phyloP scores from a whole-genome alignment of 352 stramenopile genomes.

The Globisporangium uncinulatum region DNA sequence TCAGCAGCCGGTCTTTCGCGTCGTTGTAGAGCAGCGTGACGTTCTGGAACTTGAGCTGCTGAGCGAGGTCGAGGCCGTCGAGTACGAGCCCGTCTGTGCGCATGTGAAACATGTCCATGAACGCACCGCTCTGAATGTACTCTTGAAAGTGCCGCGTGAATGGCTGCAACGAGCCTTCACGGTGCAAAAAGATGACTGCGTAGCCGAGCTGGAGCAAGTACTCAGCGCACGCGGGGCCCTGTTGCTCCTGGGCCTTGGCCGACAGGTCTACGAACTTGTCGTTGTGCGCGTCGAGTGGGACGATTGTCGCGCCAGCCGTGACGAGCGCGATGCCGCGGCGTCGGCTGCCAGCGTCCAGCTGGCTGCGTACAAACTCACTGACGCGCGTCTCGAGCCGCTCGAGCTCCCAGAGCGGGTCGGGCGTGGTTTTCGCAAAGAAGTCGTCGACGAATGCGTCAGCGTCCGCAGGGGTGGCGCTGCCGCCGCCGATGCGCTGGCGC shows the following conservation, averaged over 20 bases:
- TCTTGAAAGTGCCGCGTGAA: slow-evolving; percentile 84
- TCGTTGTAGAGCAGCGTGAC: slow-evolving; percentile 51
- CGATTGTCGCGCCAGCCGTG: slow-evolving; percentile 72
- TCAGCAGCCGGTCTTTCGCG: slow-evolving; percentile 62
- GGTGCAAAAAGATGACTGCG: slow-evolving; percentile 77
- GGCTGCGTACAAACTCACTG: slow-evolving; percentile 50
- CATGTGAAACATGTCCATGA: slow-evolving; percentile 78
- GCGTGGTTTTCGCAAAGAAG: slow-evolving; percentile 75
- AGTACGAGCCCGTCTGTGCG: slow-evolving; percentile 52
- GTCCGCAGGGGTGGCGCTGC: slow-evolving; percentile 41
- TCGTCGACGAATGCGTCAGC: slow-evolving; percentile 72
- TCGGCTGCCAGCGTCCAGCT: slow-evolving; percentile 40
- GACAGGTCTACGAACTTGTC: slow-evolving; percentile 74
- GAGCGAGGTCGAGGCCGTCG: slow-evolving; percentile 52
- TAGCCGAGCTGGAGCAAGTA: slow-evolving; percentile 77
- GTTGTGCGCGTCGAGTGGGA: slow-evolving; percentile 57
- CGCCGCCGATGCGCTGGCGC: slow-evolving; percentile 62
- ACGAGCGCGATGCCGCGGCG: slow-evolving; percentile 71
- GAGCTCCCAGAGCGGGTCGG: slow-evolving; percentile 57
- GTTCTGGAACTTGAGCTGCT: slow-evolving; percentile 68
- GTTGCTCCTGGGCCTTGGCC: slow-evolving; percentile 65
- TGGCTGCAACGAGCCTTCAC: slow-evolving; percentile 67
- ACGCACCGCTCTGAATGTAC: slow-evolving; percentile 74
- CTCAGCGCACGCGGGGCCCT: slow-evolving; percentile 71
- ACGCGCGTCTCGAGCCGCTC: slow-evolving; percentile 25